Conservation (phyloP, 306 rosid species). For the Alnus glutinosa region DNA sequence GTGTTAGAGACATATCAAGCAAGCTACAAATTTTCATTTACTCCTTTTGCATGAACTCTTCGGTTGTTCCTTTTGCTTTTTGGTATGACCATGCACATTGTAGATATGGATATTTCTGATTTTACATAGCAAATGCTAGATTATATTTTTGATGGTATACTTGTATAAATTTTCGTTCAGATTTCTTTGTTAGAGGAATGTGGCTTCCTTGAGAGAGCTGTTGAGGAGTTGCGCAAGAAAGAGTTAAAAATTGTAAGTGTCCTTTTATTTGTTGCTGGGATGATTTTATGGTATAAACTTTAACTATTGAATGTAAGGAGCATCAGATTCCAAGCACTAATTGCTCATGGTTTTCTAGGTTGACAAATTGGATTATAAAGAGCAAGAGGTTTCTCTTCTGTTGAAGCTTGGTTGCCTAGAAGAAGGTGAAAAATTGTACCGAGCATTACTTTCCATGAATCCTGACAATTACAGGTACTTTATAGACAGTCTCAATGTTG, state of each 20-base stretch:
- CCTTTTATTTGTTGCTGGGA: constrained; percentile 21
- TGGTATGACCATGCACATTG: neutral
- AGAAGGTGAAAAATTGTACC: constrained; percentile 70
- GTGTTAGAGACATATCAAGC: neutral
- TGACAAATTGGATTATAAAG: constrained; percentile 78
- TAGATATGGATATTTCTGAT: neutral
- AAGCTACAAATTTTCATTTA: neutral
- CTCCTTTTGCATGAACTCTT: neutral
- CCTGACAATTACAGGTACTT: constrained; percentile 91
- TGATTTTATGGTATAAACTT: constrained; percentile 16
- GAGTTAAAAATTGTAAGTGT: constrained; percentile 76
- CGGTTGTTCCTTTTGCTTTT: neutral
- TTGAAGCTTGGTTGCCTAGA: constrained; percentile 77
- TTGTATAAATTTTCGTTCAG: constrained; percentile 37
- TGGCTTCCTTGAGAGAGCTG: constrained; percentile 72
- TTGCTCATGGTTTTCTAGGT: constrained; percentile 51
- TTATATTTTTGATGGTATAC: neutral
- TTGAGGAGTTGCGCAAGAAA: constrained; percentile 79
- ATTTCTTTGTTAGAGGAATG: constrained; percentile 87
- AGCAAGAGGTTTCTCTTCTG: constrained; percentile 87
- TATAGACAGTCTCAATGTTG: constrained; percentile 7
- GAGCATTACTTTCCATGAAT: constrained; percentile 75
- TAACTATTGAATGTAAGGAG: constrained; percentile 18
- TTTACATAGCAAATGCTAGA: neutral
- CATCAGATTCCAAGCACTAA: constrained; percentile 25